A percentile compares a stretch with the other conserved stretches of the same genome.
These are phyloP conservation scores for Populus hybrid DNA, from an alignment of 441 rosid species.

Conservation along the genomic window DNA sequence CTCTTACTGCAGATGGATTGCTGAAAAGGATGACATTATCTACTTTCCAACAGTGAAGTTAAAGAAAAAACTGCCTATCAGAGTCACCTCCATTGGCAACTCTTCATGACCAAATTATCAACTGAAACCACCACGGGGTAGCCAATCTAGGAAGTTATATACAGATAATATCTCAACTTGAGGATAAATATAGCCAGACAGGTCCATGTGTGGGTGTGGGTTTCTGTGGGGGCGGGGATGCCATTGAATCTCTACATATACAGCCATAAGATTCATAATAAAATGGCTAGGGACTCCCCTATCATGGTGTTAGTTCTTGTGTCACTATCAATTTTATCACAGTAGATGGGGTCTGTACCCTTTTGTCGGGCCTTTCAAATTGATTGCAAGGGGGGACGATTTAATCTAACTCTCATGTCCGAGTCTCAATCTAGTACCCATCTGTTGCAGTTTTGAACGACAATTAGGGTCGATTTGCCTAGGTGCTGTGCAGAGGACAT, in stretches of 20 bases:
- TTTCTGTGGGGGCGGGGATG: background rate
- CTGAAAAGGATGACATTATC: constrained; percentile 67
- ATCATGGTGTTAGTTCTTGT: constrained; percentile 31
- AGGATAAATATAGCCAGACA: constrained; percentile 14
- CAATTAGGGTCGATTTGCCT: constrained; percentile 3
- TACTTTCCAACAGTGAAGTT: constrained; percentile 87
- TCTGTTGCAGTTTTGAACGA: constrained; percentile 13
- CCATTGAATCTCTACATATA: background rate
- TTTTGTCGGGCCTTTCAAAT: constrained; percentile 14
- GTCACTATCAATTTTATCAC: constrained; percentile 27
- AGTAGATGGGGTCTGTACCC: constrained; percentile 17
- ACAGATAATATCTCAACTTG: background rate
- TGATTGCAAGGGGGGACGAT: constrained; percentile 30
- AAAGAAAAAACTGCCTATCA: constrained; percentile 82
- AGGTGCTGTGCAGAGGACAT: background rate
- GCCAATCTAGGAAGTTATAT: background rate
- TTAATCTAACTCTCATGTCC: constrained; percentile 16
- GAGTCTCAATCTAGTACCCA: constrained; percentile 10
- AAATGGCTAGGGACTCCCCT: constrained; percentile 2
- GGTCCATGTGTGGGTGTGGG: constrained; percentile 19
- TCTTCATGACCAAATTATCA: background rate
- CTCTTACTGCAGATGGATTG: constrained; percentile 61
- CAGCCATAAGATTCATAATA: background rate
- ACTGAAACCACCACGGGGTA: background rate
- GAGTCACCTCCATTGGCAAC: constrained; percentile 34